Evolutionary conservation across 176 grass and related monocot species (phyloP).

Genomic region (Oryza longistaminata): DNA sequence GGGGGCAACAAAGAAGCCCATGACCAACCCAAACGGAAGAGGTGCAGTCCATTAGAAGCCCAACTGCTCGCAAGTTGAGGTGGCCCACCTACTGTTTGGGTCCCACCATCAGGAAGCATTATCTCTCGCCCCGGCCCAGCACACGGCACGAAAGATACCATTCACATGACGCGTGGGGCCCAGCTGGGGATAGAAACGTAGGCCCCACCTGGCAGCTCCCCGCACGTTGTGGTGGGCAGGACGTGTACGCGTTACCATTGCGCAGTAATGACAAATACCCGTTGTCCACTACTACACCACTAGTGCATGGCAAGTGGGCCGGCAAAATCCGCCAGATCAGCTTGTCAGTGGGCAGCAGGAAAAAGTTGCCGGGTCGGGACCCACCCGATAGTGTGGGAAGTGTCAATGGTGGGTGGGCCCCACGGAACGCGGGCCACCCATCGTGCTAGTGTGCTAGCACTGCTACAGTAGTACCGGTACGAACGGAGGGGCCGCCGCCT

Average conservation of each 20-base stretch:
- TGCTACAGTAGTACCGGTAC: neutral
- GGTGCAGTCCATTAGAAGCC: neutral
- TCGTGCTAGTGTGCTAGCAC: neutral
- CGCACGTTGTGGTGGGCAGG: neutral
- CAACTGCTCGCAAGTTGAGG: neutral
- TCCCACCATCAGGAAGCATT: neutral
- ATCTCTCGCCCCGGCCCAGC: neutral
- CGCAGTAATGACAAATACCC: constrained; percentile 24
- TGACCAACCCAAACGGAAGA: neutral
- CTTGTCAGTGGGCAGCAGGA: constrained; percentile 37
- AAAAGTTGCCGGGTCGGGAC: neutral
- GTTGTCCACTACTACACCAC: constrained; percentile 8
- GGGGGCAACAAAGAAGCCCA: too few relatives aligned
- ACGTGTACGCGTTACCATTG: neutral
- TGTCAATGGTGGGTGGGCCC: constrained; percentile 23
- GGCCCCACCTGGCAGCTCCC: neutral
- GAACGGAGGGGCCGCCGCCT: constrained; percentile 18
- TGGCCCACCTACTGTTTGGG: neutral
- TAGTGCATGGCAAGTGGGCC: constrained; percentile 42
- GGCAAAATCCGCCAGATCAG: constrained; percentile 29
- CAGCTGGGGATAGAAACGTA: neutral
- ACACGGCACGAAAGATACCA: neutral
- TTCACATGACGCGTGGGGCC: neutral
- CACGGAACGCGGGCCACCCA: neutral
- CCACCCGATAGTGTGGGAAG: constrained; percentile 25